These are phyloP conservation scores for Parasarocladium wereldwijsianum DNA, from an alignment of 2,329 filamentous ascomycete species.

Conservation along the genomic window DNA sequence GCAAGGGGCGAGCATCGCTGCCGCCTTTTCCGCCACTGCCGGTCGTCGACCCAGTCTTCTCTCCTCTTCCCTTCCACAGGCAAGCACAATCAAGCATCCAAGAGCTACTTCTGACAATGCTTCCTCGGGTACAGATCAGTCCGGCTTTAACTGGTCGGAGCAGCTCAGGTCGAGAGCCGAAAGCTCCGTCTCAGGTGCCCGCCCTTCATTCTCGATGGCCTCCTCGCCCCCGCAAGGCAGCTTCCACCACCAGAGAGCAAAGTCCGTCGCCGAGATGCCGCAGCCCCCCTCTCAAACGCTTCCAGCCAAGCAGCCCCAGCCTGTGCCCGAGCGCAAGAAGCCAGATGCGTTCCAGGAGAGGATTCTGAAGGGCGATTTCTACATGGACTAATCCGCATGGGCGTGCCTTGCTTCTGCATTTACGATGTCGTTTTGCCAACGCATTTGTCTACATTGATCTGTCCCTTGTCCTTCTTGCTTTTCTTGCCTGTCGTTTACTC, in stretches of 20 bases:
- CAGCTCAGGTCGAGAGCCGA: slow-evolving; percentile 86
- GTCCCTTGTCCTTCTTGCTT: too few relatives aligned
- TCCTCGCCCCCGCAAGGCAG: slow-evolving; percentile 24
- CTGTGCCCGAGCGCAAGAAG: slow-evolving; percentile 43
- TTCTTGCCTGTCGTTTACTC: too few relatives aligned
- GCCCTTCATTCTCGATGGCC: slow-evolving; percentile 44
- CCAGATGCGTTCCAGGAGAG: slow-evolving; percentile 94
- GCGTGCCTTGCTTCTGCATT: too few relatives aligned
- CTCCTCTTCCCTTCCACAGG: slow-evolving; percentile 28
- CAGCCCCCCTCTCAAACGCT: slow-evolving; percentile 37
- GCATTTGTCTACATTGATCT: too few relatives aligned
- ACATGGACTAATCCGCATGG: slow-evolving; percentile 81
- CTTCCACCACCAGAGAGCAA: slow-evolving; percentile 47
- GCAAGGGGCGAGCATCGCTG: slow-evolving; percentile 16
- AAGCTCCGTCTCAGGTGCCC: slow-evolving; percentile 48
- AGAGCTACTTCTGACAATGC: slow-evolving; percentile 51
- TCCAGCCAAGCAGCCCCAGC: slow-evolving; percentile 26
- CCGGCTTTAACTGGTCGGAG: slow-evolving; percentile 92
- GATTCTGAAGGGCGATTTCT: slow-evolving; percentile 94
- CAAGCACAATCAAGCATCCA: slow-evolving; percentile 42
- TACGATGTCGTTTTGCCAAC: too few relatives aligned
- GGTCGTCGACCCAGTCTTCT: slow-evolving; percentile 22
- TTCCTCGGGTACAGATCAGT: slow-evolving; percentile 55
- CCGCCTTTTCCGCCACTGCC: slow-evolving; percentile 16
- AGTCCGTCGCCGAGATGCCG: slow-evolving; percentile 53